Percentiles rank a stretch among this genome's conserved stretches.
These are phyloP conservation scores for Vanilla planifolia DNA, from an alignment of 106 monocot species.

Conservation along the genomic window DNA sequence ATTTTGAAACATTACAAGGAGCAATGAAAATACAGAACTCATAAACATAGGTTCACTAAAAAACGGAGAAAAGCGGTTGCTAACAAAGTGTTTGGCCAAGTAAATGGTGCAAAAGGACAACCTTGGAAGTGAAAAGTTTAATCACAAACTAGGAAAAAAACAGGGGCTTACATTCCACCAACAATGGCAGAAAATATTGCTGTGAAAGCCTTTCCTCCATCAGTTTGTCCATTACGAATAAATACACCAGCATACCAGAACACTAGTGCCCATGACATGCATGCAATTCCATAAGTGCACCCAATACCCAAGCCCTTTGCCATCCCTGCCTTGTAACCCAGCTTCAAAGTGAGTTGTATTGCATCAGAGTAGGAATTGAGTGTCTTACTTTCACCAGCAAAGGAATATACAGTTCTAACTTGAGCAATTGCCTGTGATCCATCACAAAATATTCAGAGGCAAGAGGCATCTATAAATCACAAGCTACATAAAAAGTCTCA, in stretches of 20 bases:
- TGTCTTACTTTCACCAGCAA: constrained; percentile 74
- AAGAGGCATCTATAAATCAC: no score
- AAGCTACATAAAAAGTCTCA: no score
- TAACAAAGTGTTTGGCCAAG: not conserved
- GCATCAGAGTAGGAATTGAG: constrained; percentile 77
- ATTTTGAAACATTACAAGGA: no score
- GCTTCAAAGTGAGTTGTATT: constrained; percentile 76
- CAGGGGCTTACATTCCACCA: constrained; percentile 84
- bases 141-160: no score
- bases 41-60: no score
- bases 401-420: constrained; percentile 89
- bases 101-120: not conserved
- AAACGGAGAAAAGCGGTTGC: not conserved
- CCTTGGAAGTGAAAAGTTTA: not conserved
- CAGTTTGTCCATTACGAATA: constrained; percentile 87
- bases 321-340: constrained; percentile 93
- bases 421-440: constrained; percentile 71
- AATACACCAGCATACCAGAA: constrained; percentile 99
- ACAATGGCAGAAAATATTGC: constrained; percentile 98
- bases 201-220: constrained; percentile 95
- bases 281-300: constrained; percentile 90
- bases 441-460: constrained; percentile 1
- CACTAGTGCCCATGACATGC: constrained; percentile 92
- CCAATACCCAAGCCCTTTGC: constrained; percentile 94
- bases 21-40: no score